Percentiles rank a stretch among this genome's conserved stretches.
phyloP scores from a whole-genome alignment of 164 flowering plant genomes.

The Taxillus chinensis region DNA sequence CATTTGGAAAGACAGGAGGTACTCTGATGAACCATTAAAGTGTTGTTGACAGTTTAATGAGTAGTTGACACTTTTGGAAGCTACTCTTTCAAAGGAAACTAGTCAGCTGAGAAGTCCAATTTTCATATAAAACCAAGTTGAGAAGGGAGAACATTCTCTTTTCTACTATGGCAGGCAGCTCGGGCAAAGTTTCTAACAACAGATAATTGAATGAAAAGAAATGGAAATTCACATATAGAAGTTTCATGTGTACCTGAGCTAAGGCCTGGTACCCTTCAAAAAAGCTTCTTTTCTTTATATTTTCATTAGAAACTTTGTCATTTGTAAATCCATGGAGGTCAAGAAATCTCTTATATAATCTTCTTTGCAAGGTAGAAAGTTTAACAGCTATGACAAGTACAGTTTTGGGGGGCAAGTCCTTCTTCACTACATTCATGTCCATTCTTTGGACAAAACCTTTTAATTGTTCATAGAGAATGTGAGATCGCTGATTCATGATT shows the following conservation, averaged over 20 bases:
- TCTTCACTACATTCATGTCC: conserved; percentile 93
- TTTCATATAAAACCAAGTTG: too few relatives aligned
- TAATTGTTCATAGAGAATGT: conserved; percentile 89
- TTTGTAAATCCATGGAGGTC: conserved; percentile 81
- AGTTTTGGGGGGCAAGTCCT: conserved; percentile 94
- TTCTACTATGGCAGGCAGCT: too few relatives aligned
- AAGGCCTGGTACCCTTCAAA: conserved; percentile 93
- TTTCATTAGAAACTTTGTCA: conserved; percentile 47
- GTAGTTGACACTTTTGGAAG: too few relatives aligned
- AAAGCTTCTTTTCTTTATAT: conserved; percentile 51
- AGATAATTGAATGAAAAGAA: too few relatives aligned
- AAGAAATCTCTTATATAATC: conserved; percentile 72
- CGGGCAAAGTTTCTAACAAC: too few relatives aligned
- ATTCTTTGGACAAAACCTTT: conserved; percentile 97
- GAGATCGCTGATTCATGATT: conserved; percentile 95
- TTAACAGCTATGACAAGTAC: conserved; percentile 90
- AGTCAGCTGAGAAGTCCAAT: too few relatives aligned
- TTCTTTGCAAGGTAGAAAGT: conserved; percentile 81
- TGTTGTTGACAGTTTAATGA: too few relatives aligned
- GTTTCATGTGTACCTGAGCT: conserved; percentile 57
- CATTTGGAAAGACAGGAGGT: too few relatives aligned
- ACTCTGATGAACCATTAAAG: too few relatives aligned
- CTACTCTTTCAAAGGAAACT: too few relatives aligned
- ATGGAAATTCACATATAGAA: too few relatives aligned
- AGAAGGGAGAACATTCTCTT: too few relatives aligned